Evolutionary conservation across 2,329 filamentous ascomycete genomes (phyloP), one percentile per base, ranked within the genome.

Genomic region (Knoxdaviesia capensis): DNA sequence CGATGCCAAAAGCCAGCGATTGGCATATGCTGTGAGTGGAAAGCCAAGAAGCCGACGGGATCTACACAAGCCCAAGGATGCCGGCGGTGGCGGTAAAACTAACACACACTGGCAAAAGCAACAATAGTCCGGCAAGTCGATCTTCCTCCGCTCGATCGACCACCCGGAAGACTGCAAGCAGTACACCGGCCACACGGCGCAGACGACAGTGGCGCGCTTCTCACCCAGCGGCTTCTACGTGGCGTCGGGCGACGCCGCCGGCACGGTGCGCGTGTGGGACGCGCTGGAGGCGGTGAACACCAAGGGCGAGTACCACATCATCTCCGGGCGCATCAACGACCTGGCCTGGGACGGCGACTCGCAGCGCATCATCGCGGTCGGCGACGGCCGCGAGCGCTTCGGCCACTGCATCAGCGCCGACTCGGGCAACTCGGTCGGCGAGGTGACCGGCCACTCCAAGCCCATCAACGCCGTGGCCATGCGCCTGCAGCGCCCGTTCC

Each of bases 261-360:
- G 90, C 41, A 70, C 74, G 38, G 85, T 98, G 36, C 76, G 83
- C 48, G 82, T 98, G 5, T 98, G 90, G 90, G 88, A 96, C 58
- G 77, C 82, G 8, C 79, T 88, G 43, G 83, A 85, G 50, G 86
- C 86, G 38, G 68, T 69, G 43, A 83, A 79, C 53, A 94, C 85
- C 38, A 93, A 92, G 60, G 84, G 87, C 50, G 88, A 96, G 60
- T 96, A 94, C 61, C 72, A 77, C 54, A 94, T 96, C 60, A 87
- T 96, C 53, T 86, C 83, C 33, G 90, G 90, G 8, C 80, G 84
- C 42, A 88, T 98, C 62, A 93, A 94, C 56, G 90, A 98, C 57
- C 75, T 98, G 49, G 88, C 86, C 1, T 98, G 90, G 87, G 90
- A 96, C 54, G 88, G 87, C 44, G 90, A 98, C 60, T 93, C 83